Base-by-base conservation (phyloP, 257 asterid genomes). In the Lithospermum erythrorhizon region DNA sequence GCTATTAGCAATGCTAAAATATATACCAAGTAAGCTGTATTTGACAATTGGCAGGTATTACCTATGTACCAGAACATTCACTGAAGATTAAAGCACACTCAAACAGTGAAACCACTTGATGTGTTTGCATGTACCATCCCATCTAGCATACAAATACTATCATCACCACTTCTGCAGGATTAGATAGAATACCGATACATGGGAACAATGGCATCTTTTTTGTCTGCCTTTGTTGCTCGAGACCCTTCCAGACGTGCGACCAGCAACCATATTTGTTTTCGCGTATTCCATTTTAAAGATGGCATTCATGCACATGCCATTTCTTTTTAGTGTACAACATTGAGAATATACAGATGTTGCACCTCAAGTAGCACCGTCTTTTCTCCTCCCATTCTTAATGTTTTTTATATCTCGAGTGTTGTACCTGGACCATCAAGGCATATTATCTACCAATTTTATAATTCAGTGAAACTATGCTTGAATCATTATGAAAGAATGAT, bases 11-110 rank as follows among this genome's bases (percentile, higher is more conserved):
- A 32, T 32, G 41, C 10, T 32, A 8, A 32, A 32, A 32, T 32
- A 8, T 35, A 35, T 35, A 7, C 45, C 45, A 35, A 35, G 49
- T 41, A 41, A 41, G 4, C 55, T 57, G 48, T 9, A 19, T 48
- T 17, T 55, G 16, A 15, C 45, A n/a, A 49, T 13, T 77, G 69
- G 53, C 86, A 89, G 97, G 96, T 66, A 66, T 78, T 59, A 75
- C 94, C 8, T 93, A 80, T 66, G 71, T 84, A 70, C 97, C 99
- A 5, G 97, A 93, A 76, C 94, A 83, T 61, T 83, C 97, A 14
- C 82, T 93, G 74, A 87, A 89, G 87, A 93, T 93, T 53, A 68
- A 83, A 78, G 87, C 97, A 70, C 83, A 95, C 27, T 79, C 99
- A 20, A 89, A 97, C 82, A 87, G 49, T 20, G 85, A 82, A 52